These are phyloP conservation scores for Prunus campanulata DNA, from an alignment of 306 rosid genomes.

Conservation along the genomic window DNA sequence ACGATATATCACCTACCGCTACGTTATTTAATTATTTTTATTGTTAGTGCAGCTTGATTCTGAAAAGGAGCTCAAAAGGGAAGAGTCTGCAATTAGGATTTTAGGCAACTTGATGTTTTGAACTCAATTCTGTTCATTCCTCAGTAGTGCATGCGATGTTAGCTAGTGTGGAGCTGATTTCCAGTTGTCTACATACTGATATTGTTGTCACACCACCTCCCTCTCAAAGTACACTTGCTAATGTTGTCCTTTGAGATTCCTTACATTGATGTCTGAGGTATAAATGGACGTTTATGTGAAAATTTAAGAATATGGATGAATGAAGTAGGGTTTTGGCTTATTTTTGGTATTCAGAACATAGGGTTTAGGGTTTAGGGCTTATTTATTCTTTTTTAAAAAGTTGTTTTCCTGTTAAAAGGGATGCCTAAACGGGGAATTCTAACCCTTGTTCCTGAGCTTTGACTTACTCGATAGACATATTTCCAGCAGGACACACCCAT, in stretches of 20 bases:
- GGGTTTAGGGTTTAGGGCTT: too few relatives aligned
- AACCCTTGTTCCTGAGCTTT: too few relatives aligned
- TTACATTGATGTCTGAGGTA: background rate
- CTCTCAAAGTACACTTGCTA: background rate
- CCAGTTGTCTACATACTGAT: background rate
- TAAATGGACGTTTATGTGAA: too few relatives aligned
- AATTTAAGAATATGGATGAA: too few relatives aligned
- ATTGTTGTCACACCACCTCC: background rate
- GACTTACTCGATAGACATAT: too few relatives aligned
- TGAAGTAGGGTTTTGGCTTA: too few relatives aligned
- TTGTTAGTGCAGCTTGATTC: background rate
- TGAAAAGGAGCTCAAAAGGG: background rate
- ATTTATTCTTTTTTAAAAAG: too few relatives aligned
- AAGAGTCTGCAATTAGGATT: background rate
- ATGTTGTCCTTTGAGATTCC: background rate
- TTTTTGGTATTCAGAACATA: too few relatives aligned
- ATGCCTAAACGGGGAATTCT: too few relatives aligned
- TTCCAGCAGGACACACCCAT: too few relatives aligned
- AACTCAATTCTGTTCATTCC: background rate
- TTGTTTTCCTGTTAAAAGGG: too few relatives aligned
- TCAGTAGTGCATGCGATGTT: background rate
- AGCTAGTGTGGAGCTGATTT: background rate
- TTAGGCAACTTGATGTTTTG: background rate
- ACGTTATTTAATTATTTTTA: constrained; percentile 42
- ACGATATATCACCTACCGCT: constrained; percentile 76